Evolutionary conservation across 805 yeast genomes (phyloP).

Genomic region (Pichia cabralensis): DNA sequence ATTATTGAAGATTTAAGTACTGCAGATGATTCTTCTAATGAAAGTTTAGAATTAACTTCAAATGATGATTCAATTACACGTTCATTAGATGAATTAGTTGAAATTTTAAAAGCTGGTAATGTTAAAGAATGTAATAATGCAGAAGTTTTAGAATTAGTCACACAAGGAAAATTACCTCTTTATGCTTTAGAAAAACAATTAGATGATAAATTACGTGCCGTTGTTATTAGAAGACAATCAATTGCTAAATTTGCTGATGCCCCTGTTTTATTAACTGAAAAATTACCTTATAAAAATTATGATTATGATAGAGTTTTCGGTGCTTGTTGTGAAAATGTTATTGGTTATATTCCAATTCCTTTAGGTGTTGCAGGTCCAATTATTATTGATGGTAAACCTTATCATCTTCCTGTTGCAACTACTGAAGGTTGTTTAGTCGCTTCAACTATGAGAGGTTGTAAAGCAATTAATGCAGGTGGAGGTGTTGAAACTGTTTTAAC

Average conservation of each 20-base stretch:
- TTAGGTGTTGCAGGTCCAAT: conserved; percentile 98
- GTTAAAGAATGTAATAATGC: conserved; percentile 56
- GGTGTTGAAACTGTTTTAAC: conserved; percentile 90
- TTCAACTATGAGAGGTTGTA: conserved; percentile 98
- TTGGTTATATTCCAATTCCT: conserved; percentile 94
- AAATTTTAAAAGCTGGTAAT: conserved; percentile 59
- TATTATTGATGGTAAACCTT: conserved; percentile 78
- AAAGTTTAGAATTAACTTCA: conserved; percentile 6
- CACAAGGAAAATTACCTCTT: conserved; percentile 72
- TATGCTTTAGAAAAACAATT: conserved; percentile 92
- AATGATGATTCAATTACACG: conserved; percentile 19
- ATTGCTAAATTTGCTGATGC: conserved; percentile 76
- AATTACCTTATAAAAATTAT: conserved; percentile 72
- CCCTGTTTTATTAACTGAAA: conserved; percentile 60
- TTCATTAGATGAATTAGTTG: conserved; percentile 55
- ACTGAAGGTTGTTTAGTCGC: conserved; percentile 99
- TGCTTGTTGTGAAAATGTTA: conserved; percentile 98
- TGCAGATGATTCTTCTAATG: conserved; percentile 19
- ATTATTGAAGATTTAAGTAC: conserved; percentile 20
- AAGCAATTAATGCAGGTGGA: conserved; percentile 94
- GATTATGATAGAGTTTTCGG: conserved; percentile 96
- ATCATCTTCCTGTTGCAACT: conserved; percentile 97
- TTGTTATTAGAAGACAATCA: conserved; percentile 84
- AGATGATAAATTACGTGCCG: conserved; percentile 86
- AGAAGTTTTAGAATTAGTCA: conserved; percentile 65